Evolutionary conservation across 1,139 yeast species (phyloP).

Genomic region (Hemisphaericaspora lyxosophila): DNA sequence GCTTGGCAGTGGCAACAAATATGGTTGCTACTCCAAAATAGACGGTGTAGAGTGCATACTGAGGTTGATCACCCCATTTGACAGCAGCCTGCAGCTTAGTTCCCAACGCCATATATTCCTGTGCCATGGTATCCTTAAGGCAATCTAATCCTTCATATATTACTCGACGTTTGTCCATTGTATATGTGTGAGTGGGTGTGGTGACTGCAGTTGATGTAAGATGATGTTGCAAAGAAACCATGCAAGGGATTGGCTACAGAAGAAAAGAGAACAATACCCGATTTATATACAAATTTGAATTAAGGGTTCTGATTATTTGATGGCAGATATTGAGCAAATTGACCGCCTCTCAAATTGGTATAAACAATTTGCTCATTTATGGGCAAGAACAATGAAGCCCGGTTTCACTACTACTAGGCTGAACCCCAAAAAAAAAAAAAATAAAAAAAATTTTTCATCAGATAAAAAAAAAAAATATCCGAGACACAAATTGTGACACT

Average conservation of each 20-base stretch:
- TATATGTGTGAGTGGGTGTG: background rate
- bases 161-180: conserved; percentile 16
- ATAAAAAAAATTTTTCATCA: background rate
- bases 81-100: conserved; percentile 36
- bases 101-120: conserved; percentile 24
- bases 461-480: too few species aligned
- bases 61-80: conserved; percentile 40
- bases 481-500: too few species aligned
- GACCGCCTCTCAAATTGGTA: conserved; percentile 1
- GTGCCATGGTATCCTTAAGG: conserved; percentile 33
- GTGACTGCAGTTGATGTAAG: background rate
- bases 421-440: too few species aligned
- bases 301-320: too few species aligned
- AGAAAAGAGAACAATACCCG: background rate
- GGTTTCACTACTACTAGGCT: too few species aligned
- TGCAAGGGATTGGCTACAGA: background rate
- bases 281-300: background rate
- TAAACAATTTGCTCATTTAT: conserved; percentile 6
- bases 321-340: conserved; percentile 6
- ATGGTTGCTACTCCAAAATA: conserved; percentile 45
- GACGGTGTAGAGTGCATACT: conserved; percentile 46
- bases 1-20: conserved; percentile 38
- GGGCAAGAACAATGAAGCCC: background rate
- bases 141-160: conserved; percentile 48
- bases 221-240: background rate